Evolutionary conservation across 352 stramenopile species (phyloP), one percentile per base, ranked within the genome.

Genomic region (Globisporangium apiculatum): DNA sequence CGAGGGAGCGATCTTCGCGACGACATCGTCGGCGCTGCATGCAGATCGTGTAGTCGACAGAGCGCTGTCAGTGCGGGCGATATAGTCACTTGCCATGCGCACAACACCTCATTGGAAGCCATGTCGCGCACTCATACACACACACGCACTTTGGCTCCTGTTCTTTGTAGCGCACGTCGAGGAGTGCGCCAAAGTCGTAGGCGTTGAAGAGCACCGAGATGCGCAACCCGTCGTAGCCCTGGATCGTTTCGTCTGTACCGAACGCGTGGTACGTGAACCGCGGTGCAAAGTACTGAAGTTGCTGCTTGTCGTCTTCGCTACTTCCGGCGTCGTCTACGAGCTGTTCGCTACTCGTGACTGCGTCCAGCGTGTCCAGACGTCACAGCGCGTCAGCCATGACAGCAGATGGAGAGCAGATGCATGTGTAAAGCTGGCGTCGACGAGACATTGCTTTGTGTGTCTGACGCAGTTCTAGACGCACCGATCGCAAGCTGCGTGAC

Each of bases 261-360:
- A 91, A 92, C 35, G 76, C 73, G 47, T 94, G 84, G 63, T 94
- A 94, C 54, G 84, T 89, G 65, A 91, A 92, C 48, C 71, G 73
- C 12, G 84, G 84, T 15, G 64, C 63, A 61, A 92, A 93, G 56
- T 61, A 80, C 10, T 73, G 50, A 36, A 79, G 62, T 37, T 72
- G 50, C 41, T 71, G 54, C 11, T 69, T 61, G 68, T 83, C 65
- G 72, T 38, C 36, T 41, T 40, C 35, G 8, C n/a, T 49, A 6
- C 5, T 12, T 7, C 2, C 4, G 14, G 18, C 45, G 15, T 49
- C 24, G 45, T 7, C 10, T 18, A 8, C 2, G 4, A 79, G 61
- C 60, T 82, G 70, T 36, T 66, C 49, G 8, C 46, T 56, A 31
- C 73, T 60, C 18, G 59, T 75, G 58, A 79, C 77, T 88, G 62